Percentiles rank a stretch among this genome's conserved stretches.
Evolutionary conservation across 768 basidiomycete species (phyloP).

Genomic region (Polyporus arcularius): DNA sequence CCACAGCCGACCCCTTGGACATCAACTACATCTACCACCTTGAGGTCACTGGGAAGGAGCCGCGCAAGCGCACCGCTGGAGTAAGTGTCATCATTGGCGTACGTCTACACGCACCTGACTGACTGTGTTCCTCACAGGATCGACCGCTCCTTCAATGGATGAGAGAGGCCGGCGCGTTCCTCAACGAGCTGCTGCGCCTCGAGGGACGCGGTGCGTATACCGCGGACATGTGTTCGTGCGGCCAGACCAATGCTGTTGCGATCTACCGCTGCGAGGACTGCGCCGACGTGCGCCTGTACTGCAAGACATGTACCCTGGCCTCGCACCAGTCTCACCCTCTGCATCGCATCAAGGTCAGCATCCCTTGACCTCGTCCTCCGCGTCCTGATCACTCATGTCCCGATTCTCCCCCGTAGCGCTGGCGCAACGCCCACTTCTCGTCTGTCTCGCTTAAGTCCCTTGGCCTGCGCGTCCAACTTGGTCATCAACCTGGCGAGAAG

Average conservation of each 20-base stretch:
- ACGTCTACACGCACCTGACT: not conserved
- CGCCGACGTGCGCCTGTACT: not conserved
- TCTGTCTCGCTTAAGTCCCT: slow-evolving; percentile 13
- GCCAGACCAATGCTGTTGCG: too few relatives aligned
- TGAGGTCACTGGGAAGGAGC: not conserved
- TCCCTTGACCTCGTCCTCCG: not conserved
- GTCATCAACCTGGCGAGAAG: slow-evolving; percentile 17
- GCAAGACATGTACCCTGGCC: not conserved
- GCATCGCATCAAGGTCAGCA: slow-evolving; percentile 24
- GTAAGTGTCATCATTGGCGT: not conserved
- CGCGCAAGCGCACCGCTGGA: not conserved
- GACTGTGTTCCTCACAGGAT: not conserved
- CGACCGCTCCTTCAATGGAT: slow-evolving; percentile 3
- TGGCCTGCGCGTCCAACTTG: slow-evolving; percentile 29
- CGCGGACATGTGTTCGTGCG: not conserved
- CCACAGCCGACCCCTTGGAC: not conserved
- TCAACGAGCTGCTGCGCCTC: slow-evolving; percentile 6
- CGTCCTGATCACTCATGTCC: not conserved
- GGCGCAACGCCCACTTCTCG: not conserved
- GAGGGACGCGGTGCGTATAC: slow-evolving; percentile 5
- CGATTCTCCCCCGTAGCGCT: not conserved
- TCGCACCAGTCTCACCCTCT: slow-evolving; percentile 16
- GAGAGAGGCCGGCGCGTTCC: not conserved
- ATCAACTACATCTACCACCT: not conserved
- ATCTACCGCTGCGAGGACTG: not conserved